Evolutionary conservation across 257 asterid genomes (phyloP).

Genomic region (Eucommia ulmoides): DNA sequence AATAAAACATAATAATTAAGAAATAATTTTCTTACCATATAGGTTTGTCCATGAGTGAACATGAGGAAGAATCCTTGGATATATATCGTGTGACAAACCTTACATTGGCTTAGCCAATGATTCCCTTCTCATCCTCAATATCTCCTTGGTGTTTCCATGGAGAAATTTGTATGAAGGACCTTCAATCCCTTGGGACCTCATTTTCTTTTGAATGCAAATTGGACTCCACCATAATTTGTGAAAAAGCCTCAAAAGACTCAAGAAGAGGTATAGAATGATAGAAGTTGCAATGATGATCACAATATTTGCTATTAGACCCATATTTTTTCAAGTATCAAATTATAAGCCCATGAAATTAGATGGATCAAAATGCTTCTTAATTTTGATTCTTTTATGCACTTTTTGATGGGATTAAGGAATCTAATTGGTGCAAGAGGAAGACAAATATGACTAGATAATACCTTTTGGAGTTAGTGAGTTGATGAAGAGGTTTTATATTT

Average conservation of each 20-base stretch:
- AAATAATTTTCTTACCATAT: conserved; percentile 22
- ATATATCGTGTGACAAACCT: conserved; percentile 36
- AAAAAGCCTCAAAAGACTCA: conserved; percentile 6
- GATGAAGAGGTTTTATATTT: no score
- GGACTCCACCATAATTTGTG: conserved; percentile 40
- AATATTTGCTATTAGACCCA: no score
- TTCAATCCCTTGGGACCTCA: conserved; percentile 34
- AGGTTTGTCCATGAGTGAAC: conserved; percentile 31
- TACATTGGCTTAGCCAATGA: conserved; percentile 13
- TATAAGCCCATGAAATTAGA: no score
- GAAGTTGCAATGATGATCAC: no score
- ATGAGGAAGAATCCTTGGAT: conserved; percentile 42
- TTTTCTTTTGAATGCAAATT: conserved; percentile 10
- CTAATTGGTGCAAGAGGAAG: no score
- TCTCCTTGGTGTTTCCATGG: conserved; percentile 38
- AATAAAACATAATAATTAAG: background rate
- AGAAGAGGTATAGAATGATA: conserved; percentile 3
- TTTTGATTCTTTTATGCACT: no score
- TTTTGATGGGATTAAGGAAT: no score
- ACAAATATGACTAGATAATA: no score
- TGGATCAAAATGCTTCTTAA: no score
- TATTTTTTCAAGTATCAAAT: no score
- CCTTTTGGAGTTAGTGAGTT: no score
- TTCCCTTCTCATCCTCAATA: conserved; percentile 21
- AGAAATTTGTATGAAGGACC: conserved; percentile 46